Base-by-base conservation (phyloP, 495 filamentous ascomycete genomes). In the Penicillium cataractarum region DNA sequence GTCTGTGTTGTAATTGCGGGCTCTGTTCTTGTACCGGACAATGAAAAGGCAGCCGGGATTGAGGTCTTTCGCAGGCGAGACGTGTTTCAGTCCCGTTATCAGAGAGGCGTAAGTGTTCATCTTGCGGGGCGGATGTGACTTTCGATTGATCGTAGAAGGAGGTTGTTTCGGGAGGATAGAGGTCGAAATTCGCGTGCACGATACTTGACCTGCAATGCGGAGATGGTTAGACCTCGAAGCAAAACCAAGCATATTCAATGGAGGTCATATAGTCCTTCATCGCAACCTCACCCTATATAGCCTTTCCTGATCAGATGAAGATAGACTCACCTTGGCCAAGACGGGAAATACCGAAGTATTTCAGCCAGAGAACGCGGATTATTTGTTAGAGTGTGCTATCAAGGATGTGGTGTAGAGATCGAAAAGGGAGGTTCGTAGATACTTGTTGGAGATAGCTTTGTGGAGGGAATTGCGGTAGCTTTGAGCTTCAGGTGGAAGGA, bases 1-100 rank as follows among this genome's bases (percentile, higher is more conserved):
- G 33, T 71, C 68, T 1, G 58, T 58, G 33, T 49, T 57, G 55
- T 71, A 62, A 0, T 53, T 22, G 0, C 63, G 49, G 0, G 40
- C 21, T 3, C 56, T 31, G 9, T 66, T 71, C n/a, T 71, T 68
- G 57, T 60, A 71, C 2, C 68, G 63, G 13, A 58, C 33, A 7
- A 71, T 32, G 12, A 54, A 64, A 0, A 22, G 22, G 10, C 69
- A 37, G 4, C 68, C 65, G 5, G 63, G 33, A 2, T 63, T 24
- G 0, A 66, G 55, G 27, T 55, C 57, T 9, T 3, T 3, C 17
- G 22, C 7, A 1, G 32, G 5, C 7, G 22, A 7, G 31, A 44
- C 46, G 22, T 53, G 49, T 6, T 44, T 10, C 10, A 44, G 17
- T 0, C 24, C 22, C 21, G 12, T 5, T 5, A 49, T 42, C 13